Conservation (phyloP, 2,329 filamentous ascomycete species). For the Fusarium mexicanum region DNA sequence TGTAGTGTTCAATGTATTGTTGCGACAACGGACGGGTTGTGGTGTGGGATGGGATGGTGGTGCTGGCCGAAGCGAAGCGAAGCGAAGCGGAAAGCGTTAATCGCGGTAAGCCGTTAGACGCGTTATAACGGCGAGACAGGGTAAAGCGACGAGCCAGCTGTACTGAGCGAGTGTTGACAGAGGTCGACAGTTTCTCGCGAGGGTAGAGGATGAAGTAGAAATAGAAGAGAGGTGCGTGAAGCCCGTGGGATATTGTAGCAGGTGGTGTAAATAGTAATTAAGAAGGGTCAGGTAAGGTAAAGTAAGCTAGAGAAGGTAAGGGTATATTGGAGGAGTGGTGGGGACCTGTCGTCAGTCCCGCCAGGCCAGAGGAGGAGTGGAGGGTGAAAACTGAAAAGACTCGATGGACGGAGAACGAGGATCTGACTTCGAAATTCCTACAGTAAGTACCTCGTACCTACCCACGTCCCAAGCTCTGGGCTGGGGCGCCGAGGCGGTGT, state of each 20-base stretch:
- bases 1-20: constrained; percentile 17
- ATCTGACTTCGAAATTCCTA: constrained; percentile 29
- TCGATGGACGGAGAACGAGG: constrained; percentile 28
- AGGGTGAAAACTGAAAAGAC: constrained; percentile 28
- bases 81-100: constrained; percentile 31
- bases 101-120: constrained; percentile 30
- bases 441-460: constrained; percentile 38
- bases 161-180: constrained; percentile 36
- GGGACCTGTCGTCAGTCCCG: constrained; percentile 39
- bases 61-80: constrained; percentile 15
- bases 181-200: constrained; percentile 24
- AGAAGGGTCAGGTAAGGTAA: constrained; percentile 35
- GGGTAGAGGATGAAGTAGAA: constrained; percentile 23
- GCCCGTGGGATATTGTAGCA: constrained; percentile 36
- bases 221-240: constrained; percentile 35
- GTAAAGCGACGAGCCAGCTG: constrained; percentile 21
- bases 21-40: constrained; percentile 19
- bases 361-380: constrained; percentile 11
- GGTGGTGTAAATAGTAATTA: constrained; percentile 41
- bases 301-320: constrained; percentile 35
- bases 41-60: constrained; percentile 12
- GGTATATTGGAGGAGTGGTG: constrained; percentile 42
- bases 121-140: constrained; percentile 10
- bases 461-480: constrained; percentile 39
- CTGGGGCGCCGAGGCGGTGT: constrained; percentile 43